Evolutionary conservation across 352 stramenopile species (phyloP).

Genomic region (Achlya hypogyna): DNA sequence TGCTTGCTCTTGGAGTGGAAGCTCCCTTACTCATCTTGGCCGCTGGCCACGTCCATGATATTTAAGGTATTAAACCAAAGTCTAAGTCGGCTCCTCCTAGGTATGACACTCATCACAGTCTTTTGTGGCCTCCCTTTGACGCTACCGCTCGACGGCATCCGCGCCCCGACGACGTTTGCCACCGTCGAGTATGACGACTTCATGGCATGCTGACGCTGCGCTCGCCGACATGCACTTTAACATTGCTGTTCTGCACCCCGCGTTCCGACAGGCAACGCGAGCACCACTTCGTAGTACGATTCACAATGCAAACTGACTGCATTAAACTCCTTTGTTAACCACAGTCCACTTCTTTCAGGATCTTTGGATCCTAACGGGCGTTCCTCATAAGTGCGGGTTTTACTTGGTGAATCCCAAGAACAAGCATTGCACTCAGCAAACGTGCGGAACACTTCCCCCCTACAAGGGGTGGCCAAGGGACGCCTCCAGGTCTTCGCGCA

Average conservation of each 20-base stretch:
- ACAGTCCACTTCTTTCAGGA: too few species aligned
- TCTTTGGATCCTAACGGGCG: too few species aligned
- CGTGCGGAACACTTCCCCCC: conserved; percentile 8
- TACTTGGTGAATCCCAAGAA: too few species aligned
- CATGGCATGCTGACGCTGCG: not conserved
- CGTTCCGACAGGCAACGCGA: too few species aligned
- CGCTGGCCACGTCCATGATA: not conserved
- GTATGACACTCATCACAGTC: not conserved
- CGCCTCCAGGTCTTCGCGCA: not conserved
- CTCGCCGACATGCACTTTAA: not conserved
- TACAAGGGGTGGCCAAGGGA: conserved; percentile 1
- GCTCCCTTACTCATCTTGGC: not conserved
- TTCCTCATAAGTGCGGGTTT: too few species aligned
- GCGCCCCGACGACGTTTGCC: not conserved
- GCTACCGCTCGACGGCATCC: not conserved
- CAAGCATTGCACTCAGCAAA: too few species aligned
- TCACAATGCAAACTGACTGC: not conserved
- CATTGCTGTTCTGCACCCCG: too few species aligned
- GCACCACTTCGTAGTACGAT: too few species aligned
- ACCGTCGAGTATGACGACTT: not conserved
- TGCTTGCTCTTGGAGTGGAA: not conserved
- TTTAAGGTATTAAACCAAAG: not conserved
- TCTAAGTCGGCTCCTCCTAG: not conserved
- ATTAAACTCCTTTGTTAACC: not conserved
- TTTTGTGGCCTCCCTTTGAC: not conserved